A percentile compares a stretch with the other conserved stretches of the same genome.
phyloP scores from a whole-genome alignment of 2,329 filamentous ascomycete species.

The Torrubiellomyces zombiae region DNA sequence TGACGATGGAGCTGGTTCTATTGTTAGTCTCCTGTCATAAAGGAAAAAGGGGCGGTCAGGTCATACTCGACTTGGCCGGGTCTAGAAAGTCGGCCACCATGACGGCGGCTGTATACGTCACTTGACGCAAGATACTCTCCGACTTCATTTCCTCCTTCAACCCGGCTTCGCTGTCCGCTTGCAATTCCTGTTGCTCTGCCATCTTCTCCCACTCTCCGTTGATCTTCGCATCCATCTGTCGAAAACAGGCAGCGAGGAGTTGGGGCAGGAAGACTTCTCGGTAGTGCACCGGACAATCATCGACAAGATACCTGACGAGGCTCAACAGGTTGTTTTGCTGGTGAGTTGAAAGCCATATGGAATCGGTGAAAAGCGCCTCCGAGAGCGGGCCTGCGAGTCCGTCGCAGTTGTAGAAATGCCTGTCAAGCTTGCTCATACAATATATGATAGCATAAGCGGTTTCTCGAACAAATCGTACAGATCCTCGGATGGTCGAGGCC shows the following conservation, averaged over 20 bases:
- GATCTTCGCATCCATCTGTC: constrained; percentile 76
- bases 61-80: constrained; percentile 47
- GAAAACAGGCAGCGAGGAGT: constrained; percentile 65
- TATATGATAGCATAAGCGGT: constrained; percentile 89
- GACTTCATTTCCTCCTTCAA: constrained; percentile 95
- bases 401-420: constrained; percentile 78
- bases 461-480: constrained; percentile 78
- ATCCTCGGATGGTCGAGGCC: constrained; percentile 79
- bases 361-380: constrained; percentile 68
- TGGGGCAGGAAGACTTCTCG: constrained; percentile 71
- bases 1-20: constrained; percentile 14
- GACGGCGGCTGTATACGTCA: constrained; percentile 82
- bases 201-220: constrained; percentile 74
- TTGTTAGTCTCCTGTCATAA: not conserved
- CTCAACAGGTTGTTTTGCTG: constrained; percentile 90
- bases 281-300: constrained; percentile 71
- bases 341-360: constrained; percentile 70
- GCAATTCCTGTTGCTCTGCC: constrained; percentile 41
- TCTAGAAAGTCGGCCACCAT: constrained; percentile 85
- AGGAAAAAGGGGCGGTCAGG: not conserved
- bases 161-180: constrained; percentile 53
- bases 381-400: constrained; percentile 73
- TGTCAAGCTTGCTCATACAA: constrained; percentile 75
- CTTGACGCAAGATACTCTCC: constrained; percentile 82
- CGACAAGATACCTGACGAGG: constrained; percentile 72